These are phyloP conservation scores for Vitis rupestris DNA, from an alignment of 164 flowering plant species.

Conservation along the genomic window DNA sequence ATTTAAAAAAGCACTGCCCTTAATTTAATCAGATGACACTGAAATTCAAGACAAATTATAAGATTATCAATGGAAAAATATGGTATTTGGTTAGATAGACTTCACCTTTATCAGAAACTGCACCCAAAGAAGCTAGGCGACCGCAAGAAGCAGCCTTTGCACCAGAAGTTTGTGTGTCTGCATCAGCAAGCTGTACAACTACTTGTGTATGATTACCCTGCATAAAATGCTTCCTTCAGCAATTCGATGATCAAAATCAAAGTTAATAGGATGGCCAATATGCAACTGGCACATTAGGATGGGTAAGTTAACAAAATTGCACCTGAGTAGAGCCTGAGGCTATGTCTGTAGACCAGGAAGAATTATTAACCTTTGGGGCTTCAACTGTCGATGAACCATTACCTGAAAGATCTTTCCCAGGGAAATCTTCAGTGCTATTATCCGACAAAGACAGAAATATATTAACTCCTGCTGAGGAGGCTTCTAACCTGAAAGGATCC, in stretches of 20 bases:
- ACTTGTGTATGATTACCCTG: constrained; percentile 43
- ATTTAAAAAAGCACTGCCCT: too few relatives aligned
- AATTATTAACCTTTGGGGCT: constrained; percentile 14
- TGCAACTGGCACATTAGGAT: too few relatives aligned
- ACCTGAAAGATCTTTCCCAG: constrained; percentile 25
- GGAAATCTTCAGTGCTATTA: constrained; percentile 12
- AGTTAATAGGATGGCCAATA: background rate
- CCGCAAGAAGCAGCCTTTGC: constrained; percentile 95
- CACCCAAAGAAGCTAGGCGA: constrained; percentile 68
- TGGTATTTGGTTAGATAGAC: background rate
- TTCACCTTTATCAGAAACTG: constrained; percentile 64
- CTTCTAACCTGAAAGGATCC: constrained; percentile 62
- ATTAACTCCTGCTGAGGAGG: constrained; percentile 64
- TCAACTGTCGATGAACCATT: constrained; percentile 25
- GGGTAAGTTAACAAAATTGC: background rate
- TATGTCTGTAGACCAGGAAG: constrained; percentile 31
- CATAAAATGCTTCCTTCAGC: constrained; percentile 10
- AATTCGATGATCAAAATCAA: constrained; percentile 2
- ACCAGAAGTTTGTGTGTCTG: constrained; percentile 59
- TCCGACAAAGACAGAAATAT: constrained; percentile 35
- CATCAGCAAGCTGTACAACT: constrained; percentile 64
- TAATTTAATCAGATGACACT: background rate
- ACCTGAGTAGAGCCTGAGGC: constrained; percentile 42
- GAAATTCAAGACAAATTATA: background rate
- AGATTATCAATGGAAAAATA: background rate